Conservation (phyloP, 129 eudicot species). For the Escallonia herrerae region DNA sequence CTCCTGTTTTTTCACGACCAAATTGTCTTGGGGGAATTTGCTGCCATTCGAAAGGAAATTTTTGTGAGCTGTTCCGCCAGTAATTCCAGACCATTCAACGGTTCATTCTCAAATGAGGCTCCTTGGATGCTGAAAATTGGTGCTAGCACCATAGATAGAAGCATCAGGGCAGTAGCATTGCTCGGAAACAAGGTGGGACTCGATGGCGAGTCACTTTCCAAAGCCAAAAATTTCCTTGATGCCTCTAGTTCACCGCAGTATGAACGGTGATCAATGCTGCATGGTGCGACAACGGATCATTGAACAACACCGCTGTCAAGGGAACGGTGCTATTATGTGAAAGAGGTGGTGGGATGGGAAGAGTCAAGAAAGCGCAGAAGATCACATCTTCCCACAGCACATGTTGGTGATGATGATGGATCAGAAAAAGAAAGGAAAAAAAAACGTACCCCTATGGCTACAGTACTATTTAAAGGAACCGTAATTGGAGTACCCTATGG, state of each 20-base stretch:
- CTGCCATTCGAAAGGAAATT: constrained; percentile 53
- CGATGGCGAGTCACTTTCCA: too few relatives aligned
- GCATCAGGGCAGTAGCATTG: too few relatives aligned
- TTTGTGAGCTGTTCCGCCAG: constrained; percentile 68
- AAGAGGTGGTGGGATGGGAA: constrained; percentile 22
- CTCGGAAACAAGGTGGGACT: too few relatives aligned
- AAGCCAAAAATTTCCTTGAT: too few relatives aligned
- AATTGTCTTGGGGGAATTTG: constrained; percentile 39
- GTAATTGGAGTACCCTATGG: constrained; percentile 24
- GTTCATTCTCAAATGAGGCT: constrained; percentile 44
- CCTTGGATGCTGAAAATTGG: constrained; percentile 83
- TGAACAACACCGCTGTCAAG: constrained; percentile 33
- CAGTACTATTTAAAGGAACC: constrained; percentile 52
- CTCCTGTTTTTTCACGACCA: constrained; percentile 26
- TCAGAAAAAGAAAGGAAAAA: constrained; percentile 12
- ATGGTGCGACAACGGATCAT: constrained; percentile 29
- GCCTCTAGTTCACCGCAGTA: constrained; percentile 52
- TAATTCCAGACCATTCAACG: constrained; percentile 38
- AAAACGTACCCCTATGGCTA: constrained; percentile 40
- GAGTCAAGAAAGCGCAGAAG: constrained; percentile 29
- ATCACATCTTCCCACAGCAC: constrained; percentile 56
- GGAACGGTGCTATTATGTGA: constrained; percentile 51
- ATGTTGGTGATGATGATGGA: constrained; percentile 38
- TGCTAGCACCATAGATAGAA: constrained; percentile 66
- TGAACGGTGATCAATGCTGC: constrained; percentile 14